Evolutionary conservation across 2,329 filamentous ascomycete genomes (phyloP).

Genomic region (Nothophoma quercina): DNA sequence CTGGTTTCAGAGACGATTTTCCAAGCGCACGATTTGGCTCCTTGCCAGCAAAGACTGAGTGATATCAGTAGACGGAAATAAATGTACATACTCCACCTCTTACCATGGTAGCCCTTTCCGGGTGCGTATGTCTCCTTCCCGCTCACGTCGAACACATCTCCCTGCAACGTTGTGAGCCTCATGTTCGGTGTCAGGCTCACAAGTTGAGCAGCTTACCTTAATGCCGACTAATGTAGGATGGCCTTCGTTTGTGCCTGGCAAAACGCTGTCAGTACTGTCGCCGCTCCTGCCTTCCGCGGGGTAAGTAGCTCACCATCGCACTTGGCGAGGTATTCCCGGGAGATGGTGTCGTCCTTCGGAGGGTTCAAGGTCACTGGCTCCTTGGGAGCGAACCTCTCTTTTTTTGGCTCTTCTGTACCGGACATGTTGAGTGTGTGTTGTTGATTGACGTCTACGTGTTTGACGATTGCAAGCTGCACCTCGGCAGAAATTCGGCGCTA

Average conservation of each 20-base stretch:
- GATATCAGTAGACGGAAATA: background rate
- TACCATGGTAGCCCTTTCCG: slow-evolving; percentile 86
- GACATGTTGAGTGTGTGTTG: slow-evolving; percentile 34
- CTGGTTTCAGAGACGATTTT: slow-evolving; percentile 82
- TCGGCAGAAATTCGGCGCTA: slow-evolving; percentile 10
- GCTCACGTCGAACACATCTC: slow-evolving; percentile 92
- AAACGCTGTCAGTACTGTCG: background rate
- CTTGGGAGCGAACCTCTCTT: slow-evolving; percentile 78
- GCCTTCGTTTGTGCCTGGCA: slow-evolving; percentile 68
- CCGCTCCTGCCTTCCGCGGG: slow-evolving; percentile 2
- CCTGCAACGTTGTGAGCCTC: slow-evolving; percentile 59
- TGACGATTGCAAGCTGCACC: background rate
- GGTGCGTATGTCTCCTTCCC: slow-evolving; percentile 87
- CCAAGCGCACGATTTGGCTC: slow-evolving; percentile 93
- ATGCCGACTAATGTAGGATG: slow-evolving; percentile 68
- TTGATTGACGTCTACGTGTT: slow-evolving; percentile 11
- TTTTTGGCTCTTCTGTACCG: slow-evolving; percentile 43
- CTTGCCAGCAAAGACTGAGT: slow-evolving; percentile 88
- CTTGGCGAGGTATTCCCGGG: slow-evolving; percentile 77
- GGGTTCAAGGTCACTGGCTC: slow-evolving; percentile 76
- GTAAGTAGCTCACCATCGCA: slow-evolving; percentile 78
- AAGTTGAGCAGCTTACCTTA: slow-evolving; percentile 51
- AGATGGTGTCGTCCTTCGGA: slow-evolving; percentile 88
- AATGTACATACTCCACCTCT: slow-evolving; percentile 36
- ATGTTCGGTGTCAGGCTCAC: background rate